Percentiles rank a stretch among this genome's conserved stretches.
Conservation (phyloP, 495 filamentous ascomycete species). For the Aspergillus mulundensis region DNA sequence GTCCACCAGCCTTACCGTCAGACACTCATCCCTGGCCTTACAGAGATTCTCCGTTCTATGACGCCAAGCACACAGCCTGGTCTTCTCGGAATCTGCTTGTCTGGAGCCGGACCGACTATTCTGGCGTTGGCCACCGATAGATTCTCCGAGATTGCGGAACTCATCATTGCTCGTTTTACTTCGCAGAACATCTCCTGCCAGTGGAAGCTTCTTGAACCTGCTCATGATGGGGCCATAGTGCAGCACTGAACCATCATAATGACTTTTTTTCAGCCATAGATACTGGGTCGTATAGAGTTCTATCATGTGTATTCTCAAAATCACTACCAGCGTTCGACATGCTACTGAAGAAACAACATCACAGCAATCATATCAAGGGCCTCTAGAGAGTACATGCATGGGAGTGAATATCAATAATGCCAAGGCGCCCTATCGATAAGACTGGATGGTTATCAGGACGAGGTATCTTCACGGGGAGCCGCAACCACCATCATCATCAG, state of each 20-base stretch:
- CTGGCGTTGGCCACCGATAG: constrained; percentile 83
- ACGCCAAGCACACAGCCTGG: constrained; percentile 81
- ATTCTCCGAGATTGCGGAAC: constrained; percentile 77
- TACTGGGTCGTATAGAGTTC: no score
- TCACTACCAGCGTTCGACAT: no score
- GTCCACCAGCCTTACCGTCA: constrained; percentile 93
- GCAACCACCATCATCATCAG: background rate
- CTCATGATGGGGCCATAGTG: constrained; percentile 75
- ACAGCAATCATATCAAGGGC: no score
- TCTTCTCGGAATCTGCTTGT: constrained; percentile 86
- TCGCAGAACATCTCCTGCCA: constrained; percentile 69
- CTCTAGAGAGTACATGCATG: no score
- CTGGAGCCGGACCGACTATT: constrained; percentile 91
- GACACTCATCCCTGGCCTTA: constrained; percentile 81
- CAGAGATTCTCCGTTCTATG: constrained; percentile 83
- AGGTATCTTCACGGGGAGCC: background rate
- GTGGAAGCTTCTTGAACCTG: constrained; percentile 85
- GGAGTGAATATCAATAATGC: background rate
- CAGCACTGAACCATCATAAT: no score
- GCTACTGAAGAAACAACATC: no score
- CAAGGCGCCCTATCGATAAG: background rate
- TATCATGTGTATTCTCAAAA: no score
- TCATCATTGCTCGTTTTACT: constrained; percentile 65
- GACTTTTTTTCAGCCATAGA: no score
- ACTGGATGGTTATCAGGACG: background rate